Conservation (phyloP, 331 rosid species). For the Malus hybrid region DNA sequence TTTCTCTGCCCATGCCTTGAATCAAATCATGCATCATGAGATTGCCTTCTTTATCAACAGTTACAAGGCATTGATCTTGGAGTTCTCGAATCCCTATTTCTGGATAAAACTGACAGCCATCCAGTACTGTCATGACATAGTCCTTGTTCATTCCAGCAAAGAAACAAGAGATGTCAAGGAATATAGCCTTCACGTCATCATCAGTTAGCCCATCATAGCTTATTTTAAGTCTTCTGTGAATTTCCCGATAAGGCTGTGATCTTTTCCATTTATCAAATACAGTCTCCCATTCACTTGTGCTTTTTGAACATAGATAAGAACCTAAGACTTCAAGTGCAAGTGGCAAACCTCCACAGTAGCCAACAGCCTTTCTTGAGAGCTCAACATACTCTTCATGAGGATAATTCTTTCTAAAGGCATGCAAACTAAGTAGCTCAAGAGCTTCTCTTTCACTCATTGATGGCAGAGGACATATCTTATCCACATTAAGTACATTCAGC, state of each 20-base stretch:
- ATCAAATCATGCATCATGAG: background rate
- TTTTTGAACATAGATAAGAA: too few species aligned
- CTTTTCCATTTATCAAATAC: background rate
- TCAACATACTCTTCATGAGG: too few species aligned
- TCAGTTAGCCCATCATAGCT: background rate
- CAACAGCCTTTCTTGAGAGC: too few species aligned
- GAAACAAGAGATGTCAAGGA: background rate
- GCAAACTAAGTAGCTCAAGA: too few species aligned
- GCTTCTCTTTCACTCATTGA: too few species aligned
- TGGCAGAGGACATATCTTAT: too few species aligned
- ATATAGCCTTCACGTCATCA: background rate
- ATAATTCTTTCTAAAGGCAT: background rate
- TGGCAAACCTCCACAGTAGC: too few species aligned
- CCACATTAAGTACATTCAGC: too few species aligned
- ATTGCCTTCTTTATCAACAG: background rate
- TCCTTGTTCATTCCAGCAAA: background rate
- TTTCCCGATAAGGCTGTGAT: background rate
- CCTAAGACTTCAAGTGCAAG: too few species aligned
- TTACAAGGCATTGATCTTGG: background rate
- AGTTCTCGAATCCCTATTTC: background rate
- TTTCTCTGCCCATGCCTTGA: background rate
- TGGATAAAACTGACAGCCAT: background rate
- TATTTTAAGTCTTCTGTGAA: background rate
- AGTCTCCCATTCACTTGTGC: background rate
- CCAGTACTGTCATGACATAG: too few species aligned